A percentile compares a stretch with the other conserved stretches of the same genome.
Conservation (phyloP, 192 early-diverging fungal species). For the Rhizoclosmatium globosum region DNA sequence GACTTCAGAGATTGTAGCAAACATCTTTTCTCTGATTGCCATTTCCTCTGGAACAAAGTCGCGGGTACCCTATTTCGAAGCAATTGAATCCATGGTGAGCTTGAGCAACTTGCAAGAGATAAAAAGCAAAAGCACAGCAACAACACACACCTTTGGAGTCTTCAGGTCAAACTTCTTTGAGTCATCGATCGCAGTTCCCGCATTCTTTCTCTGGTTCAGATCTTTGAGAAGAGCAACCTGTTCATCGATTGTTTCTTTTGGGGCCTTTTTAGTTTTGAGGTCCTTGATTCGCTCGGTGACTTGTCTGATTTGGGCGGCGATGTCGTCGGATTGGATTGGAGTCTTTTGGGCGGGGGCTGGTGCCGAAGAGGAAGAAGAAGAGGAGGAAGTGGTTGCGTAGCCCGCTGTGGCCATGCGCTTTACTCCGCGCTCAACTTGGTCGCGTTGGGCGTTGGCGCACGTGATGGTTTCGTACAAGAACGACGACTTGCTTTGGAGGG, state of each 20-base stretch:
- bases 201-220: slow-evolving; percentile 70
- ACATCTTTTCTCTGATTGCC: slow-evolving; percentile 94
- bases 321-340: not conserved
- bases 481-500: not conserved
- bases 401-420: not conserved
- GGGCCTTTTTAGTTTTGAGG: slow-evolving; percentile 69
- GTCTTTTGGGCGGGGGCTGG: too few relatives aligned
- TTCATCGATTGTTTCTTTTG: slow-evolving; percentile 61
- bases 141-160: slow-evolving; percentile 71
- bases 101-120: too few relatives aligned
- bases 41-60: slow-evolving; percentile 97
- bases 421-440: not conserved
- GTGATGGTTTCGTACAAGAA: slow-evolving; percentile 18
- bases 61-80: slow-evolving; percentile 77
- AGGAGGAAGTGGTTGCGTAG: not conserved
- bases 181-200: slow-evolving; percentile 42
- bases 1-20: slow-evolving; percentile 81
- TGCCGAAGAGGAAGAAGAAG: not conserved
- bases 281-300: slow-evolving; percentile 40
- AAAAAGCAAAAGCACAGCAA: not conserved
- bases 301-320: not conserved
- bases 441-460: not conserved
- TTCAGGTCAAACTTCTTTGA: slow-evolving; percentile 71
- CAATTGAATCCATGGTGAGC: too few relatives aligned
- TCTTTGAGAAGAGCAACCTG: slow-evolving; percentile 64